Evolutionary conservation across 164 flowering plant species (phyloP), one percentile per base, ranked within the genome.

Genomic region (Annona squamosa): DNA sequence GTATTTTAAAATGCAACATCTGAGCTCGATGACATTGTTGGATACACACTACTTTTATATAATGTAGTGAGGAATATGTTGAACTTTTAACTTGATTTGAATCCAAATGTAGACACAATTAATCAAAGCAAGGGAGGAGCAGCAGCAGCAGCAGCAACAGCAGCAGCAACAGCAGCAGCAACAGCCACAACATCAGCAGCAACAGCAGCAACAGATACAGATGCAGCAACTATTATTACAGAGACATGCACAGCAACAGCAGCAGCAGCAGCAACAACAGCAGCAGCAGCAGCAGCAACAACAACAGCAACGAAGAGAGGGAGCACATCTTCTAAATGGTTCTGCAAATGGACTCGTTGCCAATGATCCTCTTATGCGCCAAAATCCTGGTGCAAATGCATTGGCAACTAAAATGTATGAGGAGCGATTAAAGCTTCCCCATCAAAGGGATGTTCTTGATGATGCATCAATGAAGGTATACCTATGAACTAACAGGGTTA

Each of bases 321-420:
- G 91, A 17, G 66, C 86, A 70, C 98, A 95, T 79, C 87, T 90
- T 72, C 62, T 90, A 26, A 92, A 92, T 80, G 99, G 98, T 12
- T 56, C 83, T 71, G 57, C 93, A 3, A 95, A 88, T 83, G 97
- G 97, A 44, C 87, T 86, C 52, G 88, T 80, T 37, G 92, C 89
- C 68, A 87, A 77, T 78, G 98, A 91, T 26, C 70, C 96, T 73
- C 87, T 87, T 44, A 77, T 88, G 85, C 81, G 94, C 45, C 94
- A 88, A 73, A 90, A 84, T 75, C 78, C 92, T 48, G 89, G 87
- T 48, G 98, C 94, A 19, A 95, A 85, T 86, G 93, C 90, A n/a
- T 61, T 95, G 87, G 99, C 98, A 42, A 85, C 97, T 64, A 95
- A 91, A 80, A 87, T 93, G 94, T 95, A 95, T 43, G 99, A 93